Conservation (phyloP, 345 rosid species). For the Pistacia atlantica region DNA sequence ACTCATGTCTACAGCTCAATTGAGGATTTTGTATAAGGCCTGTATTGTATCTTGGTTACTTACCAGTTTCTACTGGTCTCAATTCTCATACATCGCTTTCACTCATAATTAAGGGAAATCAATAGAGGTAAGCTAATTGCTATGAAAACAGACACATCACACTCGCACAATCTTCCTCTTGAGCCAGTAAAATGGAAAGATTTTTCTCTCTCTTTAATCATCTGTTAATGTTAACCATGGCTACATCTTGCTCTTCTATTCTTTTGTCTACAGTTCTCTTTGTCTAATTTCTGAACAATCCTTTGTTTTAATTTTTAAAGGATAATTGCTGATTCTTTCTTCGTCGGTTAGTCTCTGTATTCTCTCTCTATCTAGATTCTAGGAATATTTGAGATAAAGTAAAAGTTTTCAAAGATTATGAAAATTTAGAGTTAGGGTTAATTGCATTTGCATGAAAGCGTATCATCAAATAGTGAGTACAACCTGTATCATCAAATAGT, state of each 20-base stretch:
- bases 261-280: neutral
- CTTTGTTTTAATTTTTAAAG: neutral
- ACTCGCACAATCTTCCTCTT: neutral
- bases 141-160: neutral
- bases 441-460: no score
- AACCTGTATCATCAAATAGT: no score
- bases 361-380: neutral
- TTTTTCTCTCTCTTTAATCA: slow-evolving; percentile 4
- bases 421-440: no score
- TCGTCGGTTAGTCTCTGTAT: neutral
- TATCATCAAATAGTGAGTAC: no score
- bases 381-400: no score
- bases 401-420: no score
- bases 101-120: slow-evolving; percentile 43
- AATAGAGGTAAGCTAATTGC: neutral
- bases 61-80: slow-evolving; percentile 33
- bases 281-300: neutral
- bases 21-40: neutral
- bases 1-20: neutral
- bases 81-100: slow-evolving; percentile 46
- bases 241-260: no score
- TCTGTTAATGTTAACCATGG: neutral
- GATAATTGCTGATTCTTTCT: neutral
- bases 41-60: neutral
- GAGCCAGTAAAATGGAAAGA: slow-evolving; percentile 38